Conservation (phyloP, 495 filamentous ascomycete genomes). For the Tuber brumale region DNA sequence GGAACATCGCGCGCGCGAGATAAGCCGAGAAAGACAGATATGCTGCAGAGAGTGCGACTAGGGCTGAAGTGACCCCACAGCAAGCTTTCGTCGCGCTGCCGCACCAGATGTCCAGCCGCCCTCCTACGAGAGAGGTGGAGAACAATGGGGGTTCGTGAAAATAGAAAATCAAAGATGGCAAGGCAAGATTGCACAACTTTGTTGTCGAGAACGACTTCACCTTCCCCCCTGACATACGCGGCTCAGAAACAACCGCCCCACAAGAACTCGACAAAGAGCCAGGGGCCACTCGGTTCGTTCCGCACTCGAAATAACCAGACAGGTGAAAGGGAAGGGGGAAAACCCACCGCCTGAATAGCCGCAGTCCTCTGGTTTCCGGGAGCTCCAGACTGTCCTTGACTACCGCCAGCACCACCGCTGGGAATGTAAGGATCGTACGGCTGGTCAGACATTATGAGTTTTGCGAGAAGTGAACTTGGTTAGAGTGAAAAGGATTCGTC, state of each 20-base stretch:
- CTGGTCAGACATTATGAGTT: constrained; percentile 56
- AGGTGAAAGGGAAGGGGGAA: constrained; percentile 16
- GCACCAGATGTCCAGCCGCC: not conserved
- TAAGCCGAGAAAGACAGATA: not conserved
- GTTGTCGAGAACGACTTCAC: not conserved
- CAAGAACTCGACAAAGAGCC: not conserved
- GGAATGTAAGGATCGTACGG: constrained; percentile 94
- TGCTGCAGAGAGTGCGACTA: not conserved
- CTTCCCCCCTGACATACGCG: not conserved
- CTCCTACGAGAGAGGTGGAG: not conserved
- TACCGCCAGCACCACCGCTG: constrained; percentile 51
- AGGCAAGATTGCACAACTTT: not conserved
- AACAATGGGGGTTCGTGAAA: not conserved
- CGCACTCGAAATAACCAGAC: constrained; percentile 7
- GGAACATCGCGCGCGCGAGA: not conserved
- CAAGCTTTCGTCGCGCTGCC: not conserved
- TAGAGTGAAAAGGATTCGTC: constrained; percentile 12
- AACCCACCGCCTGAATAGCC: constrained; percentile 74
- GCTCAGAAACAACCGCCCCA: not conserved
- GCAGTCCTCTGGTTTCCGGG: constrained; percentile 60
- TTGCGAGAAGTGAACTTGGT: constrained; percentile 1
- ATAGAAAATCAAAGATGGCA: not conserved
- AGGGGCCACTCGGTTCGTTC: not conserved
- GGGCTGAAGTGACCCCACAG: not conserved
- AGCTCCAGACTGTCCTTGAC: constrained; percentile 19